A percentile compares a stretch with the other conserved stretches of the same genome.
These are phyloP conservation scores for Xylaria telfairii DNA, from an alignment of 495 filamentous ascomycete genomes.

Conservation along the genomic window DNA sequence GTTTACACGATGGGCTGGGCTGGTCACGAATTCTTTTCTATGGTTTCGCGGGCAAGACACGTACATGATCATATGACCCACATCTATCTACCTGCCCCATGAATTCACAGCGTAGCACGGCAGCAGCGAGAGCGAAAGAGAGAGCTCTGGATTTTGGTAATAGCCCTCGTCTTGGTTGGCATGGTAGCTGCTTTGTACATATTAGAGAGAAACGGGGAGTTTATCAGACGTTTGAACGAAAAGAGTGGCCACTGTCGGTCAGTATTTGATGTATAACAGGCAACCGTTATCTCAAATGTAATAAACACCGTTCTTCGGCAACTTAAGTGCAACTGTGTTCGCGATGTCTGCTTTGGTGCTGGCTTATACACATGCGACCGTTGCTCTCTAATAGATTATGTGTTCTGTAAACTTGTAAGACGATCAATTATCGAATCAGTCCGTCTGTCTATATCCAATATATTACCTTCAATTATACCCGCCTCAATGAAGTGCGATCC, in stretches of 20 bases:
- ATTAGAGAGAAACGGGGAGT: slow-evolving; percentile 18
- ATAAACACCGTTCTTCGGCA: not conserved
- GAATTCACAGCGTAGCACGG: slow-evolving; percentile 8
- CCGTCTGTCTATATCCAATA: too few relatives aligned
- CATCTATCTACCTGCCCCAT: not conserved
- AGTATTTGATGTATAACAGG: slow-evolving; percentile 15
- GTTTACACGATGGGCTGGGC: slow-evolving; percentile 16
- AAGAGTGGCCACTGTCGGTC: not conserved
- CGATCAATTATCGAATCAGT: not conserved
- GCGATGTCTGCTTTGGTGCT: too few relatives aligned
- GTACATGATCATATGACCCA: slow-evolving; percentile 3
- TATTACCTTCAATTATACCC: too few relatives aligned
- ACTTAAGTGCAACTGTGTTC: too few relatives aligned
- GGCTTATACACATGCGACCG: too few relatives aligned
- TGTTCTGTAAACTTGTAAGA: not conserved
- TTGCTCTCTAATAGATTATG: not conserved
- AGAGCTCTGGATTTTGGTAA: not conserved
- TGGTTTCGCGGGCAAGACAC: slow-evolving; percentile 22
- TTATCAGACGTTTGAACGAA: not conserved
- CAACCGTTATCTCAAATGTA: slow-evolving; percentile 10
- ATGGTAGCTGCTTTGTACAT: slow-evolving; percentile 11
- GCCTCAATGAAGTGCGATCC: too few relatives aligned
- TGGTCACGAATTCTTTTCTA: slow-evolving; percentile 16
- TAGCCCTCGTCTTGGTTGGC: slow-evolving; percentile 10
- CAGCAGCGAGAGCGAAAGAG: not conserved